A percentile compares a stretch with the other conserved stretches of the same genome.
Evolutionary conservation across 306 rosid genomes (phyloP).

Genomic region (Cicer arietinum): DNA sequence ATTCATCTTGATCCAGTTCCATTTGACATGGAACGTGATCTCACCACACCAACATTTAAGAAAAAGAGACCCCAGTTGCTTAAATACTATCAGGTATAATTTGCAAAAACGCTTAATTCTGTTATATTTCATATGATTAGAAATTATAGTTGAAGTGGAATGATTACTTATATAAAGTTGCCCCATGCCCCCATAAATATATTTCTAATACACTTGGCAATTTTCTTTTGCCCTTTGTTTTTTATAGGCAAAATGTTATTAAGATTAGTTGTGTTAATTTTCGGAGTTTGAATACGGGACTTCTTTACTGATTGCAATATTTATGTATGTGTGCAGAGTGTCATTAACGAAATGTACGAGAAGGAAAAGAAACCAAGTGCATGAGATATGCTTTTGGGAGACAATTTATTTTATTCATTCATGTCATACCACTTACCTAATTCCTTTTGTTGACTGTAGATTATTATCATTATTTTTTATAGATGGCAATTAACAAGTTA

Average conservation of each 20-base stretch:
- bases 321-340: conserved; percentile 51
- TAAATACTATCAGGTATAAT: conserved; percentile 80
- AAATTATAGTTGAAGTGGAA: conserved; percentile 5
- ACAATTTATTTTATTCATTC: conserved; percentile 34
- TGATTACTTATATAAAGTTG: background rate
- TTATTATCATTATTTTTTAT: background rate
- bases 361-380: conserved; percentile 52
- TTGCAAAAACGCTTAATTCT: conserved; percentile 7
- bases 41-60: conserved; percentile 86
- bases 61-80: conserved; percentile 88
- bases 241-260: too few relatives aligned
- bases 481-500: background rate
- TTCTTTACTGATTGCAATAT: conserved; percentile 15
- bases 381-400: conserved; percentile 40
- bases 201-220: background rate
- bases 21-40: conserved; percentile 91
- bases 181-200: background rate
- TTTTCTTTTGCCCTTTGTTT: background rate
- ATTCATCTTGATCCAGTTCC: conserved; percentile 91
- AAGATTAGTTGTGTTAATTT: too few relatives aligned
- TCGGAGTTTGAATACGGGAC: too few relatives aligned
- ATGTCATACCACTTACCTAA: background rate
- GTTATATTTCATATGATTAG: background rate
- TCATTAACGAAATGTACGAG: conserved; percentile 75
- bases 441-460: conserved; percentile 36